Conservation (phyloP, 2,329 filamentous ascomycete species). For the Dactylonectria estremocensis region DNA sequence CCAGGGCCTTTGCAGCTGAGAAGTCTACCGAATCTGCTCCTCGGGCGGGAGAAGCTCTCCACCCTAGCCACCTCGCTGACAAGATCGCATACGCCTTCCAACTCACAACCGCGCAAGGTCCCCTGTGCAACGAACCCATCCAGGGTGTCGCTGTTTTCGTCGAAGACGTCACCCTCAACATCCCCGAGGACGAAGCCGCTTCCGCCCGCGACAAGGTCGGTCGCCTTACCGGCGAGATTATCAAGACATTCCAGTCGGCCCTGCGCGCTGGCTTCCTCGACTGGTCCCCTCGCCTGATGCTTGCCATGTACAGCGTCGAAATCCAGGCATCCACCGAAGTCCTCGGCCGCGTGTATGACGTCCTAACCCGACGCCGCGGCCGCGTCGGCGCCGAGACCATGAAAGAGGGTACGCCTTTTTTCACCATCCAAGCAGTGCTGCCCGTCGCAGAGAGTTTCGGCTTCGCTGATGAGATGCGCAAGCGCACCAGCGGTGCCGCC, state of each 20-base stretch:
- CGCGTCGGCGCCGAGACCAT: slow-evolving; percentile 91
- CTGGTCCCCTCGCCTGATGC: slow-evolving; percentile 94
- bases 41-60: slow-evolving; percentile 65
- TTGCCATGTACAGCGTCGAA: slow-evolving; percentile 98
- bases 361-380: slow-evolving; percentile 94
- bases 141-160: slow-evolving; percentile 94
- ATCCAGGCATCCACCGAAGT: slow-evolving; percentile 98
- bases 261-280: slow-evolving; percentile 91
- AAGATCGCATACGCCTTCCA: slow-evolving; percentile 97
- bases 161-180: slow-evolving; percentile 79
- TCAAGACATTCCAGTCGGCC: slow-evolving; percentile 88
- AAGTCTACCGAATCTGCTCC: slow-evolving; percentile 53
- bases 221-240: slow-evolving; percentile 91
- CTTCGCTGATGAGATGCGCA: slow-evolving; percentile 96
- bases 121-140: slow-evolving; percentile 92
- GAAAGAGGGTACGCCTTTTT: slow-evolving; percentile 96
- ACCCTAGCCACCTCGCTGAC: slow-evolving; percentile 82
- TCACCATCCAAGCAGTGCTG: slow-evolving; percentile 89
- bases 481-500: slow-evolving; percentile 90
- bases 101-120: slow-evolving; percentile 88
- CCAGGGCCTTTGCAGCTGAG: slow-evolving; percentile 74
- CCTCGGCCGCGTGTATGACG: slow-evolving; percentile 93
- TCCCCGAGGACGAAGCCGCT: slow-evolving; percentile 66
- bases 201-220: slow-evolving; percentile 78
- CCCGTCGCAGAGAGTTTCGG: slow-evolving; percentile 97